phyloP scores from a whole-genome alignment of 148 eudicot genomes.

The Chenopodium quinoa region DNA sequence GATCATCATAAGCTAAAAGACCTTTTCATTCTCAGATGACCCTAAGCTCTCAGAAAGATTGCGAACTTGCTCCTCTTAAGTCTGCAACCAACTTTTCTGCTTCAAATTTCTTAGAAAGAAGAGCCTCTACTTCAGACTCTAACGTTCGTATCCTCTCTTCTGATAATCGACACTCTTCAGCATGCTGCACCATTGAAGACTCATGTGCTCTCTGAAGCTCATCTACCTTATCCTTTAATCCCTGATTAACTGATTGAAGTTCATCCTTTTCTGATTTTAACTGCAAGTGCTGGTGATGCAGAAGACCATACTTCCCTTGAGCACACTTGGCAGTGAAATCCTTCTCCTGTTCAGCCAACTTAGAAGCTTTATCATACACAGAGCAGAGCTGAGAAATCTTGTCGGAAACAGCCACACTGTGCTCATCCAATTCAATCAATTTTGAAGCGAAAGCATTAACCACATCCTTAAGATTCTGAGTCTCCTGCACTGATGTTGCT shows the following conservation, averaged over 20 bases:
- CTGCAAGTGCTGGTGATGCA: constrained; percentile 42
- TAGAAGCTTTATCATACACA: constrained; percentile 43
- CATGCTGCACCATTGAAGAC: constrained; percentile 78
- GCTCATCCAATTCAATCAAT: constrained; percentile 59
- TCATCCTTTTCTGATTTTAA: constrained; percentile 61
- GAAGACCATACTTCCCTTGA: constrained; percentile 50
- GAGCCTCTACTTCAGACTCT: constrained; percentile 60
- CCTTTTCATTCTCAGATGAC: constrained; percentile 64
- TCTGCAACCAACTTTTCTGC: constrained; percentile 43
- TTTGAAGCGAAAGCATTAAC: constrained; percentile 48
- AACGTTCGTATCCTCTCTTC: constrained; percentile 68
- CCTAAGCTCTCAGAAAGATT: constrained; percentile 50
- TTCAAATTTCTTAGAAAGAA: constrained; percentile 53
- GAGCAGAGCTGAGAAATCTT: constrained; percentile 51
- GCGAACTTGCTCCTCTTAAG: constrained; percentile 52
- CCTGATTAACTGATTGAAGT: constrained; percentile 51
- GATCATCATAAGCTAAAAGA: constrained; percentile 19
- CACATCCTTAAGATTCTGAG: constrained; percentile 52
- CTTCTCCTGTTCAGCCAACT: constrained; percentile 53
- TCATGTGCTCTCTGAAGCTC: constrained; percentile 74
- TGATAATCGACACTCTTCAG: constrained; percentile 74
- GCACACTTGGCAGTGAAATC: constrained; percentile 49
- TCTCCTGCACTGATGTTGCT: constrained; percentile 60
- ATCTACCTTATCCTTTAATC: constrained; percentile 46
- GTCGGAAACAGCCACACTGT: constrained; percentile 55